A percentile compares a stretch with the other conserved stretches of the same genome.
These are phyloP conservation scores for Scheffersomyces lignosus DNA, from an alignment of 805 yeast genomes.

Conservation along the genomic window DNA sequence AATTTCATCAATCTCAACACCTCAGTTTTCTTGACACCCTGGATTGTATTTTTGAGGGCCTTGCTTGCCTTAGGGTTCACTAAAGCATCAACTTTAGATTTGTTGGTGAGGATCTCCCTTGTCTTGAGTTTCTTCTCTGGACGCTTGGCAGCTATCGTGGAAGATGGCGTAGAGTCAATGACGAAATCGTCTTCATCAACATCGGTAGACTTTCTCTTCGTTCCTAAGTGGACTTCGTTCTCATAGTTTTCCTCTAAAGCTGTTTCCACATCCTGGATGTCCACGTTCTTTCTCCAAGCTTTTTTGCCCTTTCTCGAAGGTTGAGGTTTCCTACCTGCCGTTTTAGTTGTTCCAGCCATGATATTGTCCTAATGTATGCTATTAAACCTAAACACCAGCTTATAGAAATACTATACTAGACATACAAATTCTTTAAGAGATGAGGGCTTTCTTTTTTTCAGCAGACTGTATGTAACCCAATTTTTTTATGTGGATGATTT, in stretches of 20 bases:
- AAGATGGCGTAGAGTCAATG: slow-evolving; percentile 42
- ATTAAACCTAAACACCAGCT: neutral
- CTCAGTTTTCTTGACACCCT: slow-evolving; percentile 66
- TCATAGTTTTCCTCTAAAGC: slow-evolving; percentile 72
- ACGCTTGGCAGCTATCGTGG: slow-evolving; percentile 23
- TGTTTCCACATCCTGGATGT: slow-evolving; percentile 72
- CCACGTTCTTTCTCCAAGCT: slow-evolving; percentile 92
- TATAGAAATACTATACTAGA: neutral
- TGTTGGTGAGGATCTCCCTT: slow-evolving; percentile 65
- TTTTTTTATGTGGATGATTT: too few species aligned
- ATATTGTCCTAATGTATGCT: neutral
- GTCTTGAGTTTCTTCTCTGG: slow-evolving; percentile 51
- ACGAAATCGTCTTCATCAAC: slow-evolving; percentile 52
- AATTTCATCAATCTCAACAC: slow-evolving; percentile 65
- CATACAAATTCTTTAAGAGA: neutral
- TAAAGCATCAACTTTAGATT: slow-evolving; percentile 77
- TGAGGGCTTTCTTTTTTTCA: neutral
- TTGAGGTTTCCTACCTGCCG: slow-evolving; percentile 50
- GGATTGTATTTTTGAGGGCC: slow-evolving; percentile 42
- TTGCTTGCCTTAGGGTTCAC: slow-evolving; percentile 9
- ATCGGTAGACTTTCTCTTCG: slow-evolving; percentile 27
- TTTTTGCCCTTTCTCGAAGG: slow-evolving; percentile 88
- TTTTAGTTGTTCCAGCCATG: slow-evolving; percentile 1
- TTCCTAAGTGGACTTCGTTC: slow-evolving; percentile 52
- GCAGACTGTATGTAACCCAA: too few species aligned